Evolutionary conservation across 225 moss, liverwort and hornwort genomes (phyloP).

Genomic region (Rhytidiadelphus loreus): DNA sequence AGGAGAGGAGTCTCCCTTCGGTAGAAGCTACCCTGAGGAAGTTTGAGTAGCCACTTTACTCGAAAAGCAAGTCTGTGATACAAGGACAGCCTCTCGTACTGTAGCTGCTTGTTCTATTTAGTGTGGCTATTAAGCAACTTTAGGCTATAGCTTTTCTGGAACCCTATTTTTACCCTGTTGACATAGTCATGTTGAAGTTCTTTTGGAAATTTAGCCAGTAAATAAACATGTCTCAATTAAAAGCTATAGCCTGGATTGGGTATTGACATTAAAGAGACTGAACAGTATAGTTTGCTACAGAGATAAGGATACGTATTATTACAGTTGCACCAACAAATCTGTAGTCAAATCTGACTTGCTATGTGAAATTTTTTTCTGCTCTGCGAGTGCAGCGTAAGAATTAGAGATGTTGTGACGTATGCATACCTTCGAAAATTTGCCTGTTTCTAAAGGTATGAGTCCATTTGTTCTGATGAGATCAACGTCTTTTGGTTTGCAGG

Average conservation of each 20-base stretch:
- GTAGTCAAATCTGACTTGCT: background rate
- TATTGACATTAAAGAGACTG: background rate
- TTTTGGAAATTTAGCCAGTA: background rate
- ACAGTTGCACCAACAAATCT: background rate
- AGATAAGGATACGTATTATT: background rate
- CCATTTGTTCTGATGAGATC: background rate
- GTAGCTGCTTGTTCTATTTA: background rate
- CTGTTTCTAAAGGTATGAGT: background rate
- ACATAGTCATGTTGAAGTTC: background rate
- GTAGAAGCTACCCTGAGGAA: background rate
- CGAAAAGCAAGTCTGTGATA: background rate
- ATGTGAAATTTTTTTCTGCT: background rate
- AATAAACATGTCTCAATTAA: background rate
- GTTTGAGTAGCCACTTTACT: background rate
- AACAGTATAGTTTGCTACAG: background rate
- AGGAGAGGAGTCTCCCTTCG: background rate
- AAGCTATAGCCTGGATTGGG: background rate
- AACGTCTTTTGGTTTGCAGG: slow-evolving; percentile 18
- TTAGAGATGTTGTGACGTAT: background rate
- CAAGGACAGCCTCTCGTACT: background rate
- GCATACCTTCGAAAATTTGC: background rate
- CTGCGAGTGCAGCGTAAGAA: background rate
- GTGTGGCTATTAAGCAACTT: background rate
- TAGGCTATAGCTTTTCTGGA: background rate
- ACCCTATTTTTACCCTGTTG: background rate